A percentile compares a stretch with the other conserved stretches of the same genome.
Evolutionary conservation across 768 basidiomycete species (phyloP).

Genomic region (Rhizopogon vesiculosus): DNA sequence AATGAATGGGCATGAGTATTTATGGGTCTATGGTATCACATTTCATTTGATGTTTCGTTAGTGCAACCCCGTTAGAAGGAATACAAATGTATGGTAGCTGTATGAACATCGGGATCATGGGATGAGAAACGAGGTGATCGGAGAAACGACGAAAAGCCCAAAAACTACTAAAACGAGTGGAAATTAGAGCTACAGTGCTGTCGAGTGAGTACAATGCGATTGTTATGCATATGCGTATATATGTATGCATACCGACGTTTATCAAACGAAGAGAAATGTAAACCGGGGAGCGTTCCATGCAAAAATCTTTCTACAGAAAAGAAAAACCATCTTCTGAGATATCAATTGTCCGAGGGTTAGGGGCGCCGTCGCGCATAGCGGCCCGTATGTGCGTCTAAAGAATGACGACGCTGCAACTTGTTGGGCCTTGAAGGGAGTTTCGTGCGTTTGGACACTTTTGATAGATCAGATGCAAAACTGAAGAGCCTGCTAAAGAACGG

Average conservation of each 20-base stretch:
- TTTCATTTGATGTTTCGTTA: neutral
- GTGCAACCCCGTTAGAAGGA: neutral
- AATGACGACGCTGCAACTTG: slow-evolving; percentile 47
- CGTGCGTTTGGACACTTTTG: slow-evolving; percentile 7
- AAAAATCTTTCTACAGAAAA: neutral
- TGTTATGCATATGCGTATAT: neutral
- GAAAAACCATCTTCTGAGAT: neutral
- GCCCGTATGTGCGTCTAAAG: slow-evolving; percentile 28
- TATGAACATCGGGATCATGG: neutral
- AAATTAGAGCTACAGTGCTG: slow-evolving; percentile 25
- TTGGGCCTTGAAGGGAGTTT: slow-evolving; percentile 28
- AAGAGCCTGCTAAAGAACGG: slow-evolving; percentile 63
- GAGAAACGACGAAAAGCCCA: neutral
- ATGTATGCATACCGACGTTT: slow-evolving; percentile 3
- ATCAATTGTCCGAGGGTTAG: neutral
- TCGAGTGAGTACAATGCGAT: neutral
- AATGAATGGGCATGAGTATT: neutral
- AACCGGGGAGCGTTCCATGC: neutral
- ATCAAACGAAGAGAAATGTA: neutral
- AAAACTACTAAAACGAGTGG: slow-evolving; percentile 1
- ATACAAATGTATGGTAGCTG: neutral
- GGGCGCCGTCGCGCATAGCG: neutral
- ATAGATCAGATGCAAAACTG: slow-evolving; percentile 43
- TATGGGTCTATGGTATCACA: neutral
- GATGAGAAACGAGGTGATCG: neutral